phyloP scores from a whole-genome alignment of 1,284 basidiomycete species.

The Hemileia vastatrix region DNA sequence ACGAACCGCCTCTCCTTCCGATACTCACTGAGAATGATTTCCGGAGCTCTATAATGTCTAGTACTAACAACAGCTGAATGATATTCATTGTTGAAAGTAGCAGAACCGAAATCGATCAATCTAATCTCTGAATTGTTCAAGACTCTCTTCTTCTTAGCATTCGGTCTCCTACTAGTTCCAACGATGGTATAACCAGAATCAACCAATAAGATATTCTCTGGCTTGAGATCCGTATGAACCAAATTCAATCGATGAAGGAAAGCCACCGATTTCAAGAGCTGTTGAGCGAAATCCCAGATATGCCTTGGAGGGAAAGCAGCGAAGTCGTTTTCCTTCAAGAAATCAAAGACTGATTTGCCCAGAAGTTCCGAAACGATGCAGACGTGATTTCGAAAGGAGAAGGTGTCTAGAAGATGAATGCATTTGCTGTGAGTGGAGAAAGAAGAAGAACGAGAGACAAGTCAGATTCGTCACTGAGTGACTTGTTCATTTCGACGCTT shows the following conservation, averaged over 20 bases:
- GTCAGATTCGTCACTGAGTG: too few species aligned
- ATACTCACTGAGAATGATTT: conserved; percentile 39
- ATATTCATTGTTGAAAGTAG: conserved; percentile 44
- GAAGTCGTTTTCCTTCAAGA: conserved; percentile 44
- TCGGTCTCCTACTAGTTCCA: conserved; percentile 25
- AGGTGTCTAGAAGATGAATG: conserved; percentile 41
- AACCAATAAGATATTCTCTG: too few species aligned
- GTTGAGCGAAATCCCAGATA: conserved; percentile 42
- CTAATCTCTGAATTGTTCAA: conserved; percentile 41
- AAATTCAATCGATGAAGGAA: conserved; percentile 40
- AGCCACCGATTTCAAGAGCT: conserved; percentile 41
- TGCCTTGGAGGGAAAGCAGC: conserved; percentile 38
- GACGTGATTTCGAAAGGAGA: conserved; percentile 42
- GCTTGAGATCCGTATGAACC: conserved; percentile 44
- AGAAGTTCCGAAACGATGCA: conserved; percentile 45
- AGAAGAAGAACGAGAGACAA: too few species aligned
- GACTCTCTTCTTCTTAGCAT: conserved; percentile 24
- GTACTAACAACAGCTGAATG: conserved; percentile 44
- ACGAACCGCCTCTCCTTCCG: neutral
- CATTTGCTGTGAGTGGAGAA: conserved; percentile 31
- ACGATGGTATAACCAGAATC: conserved; percentile 32
- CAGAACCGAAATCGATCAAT: conserved; percentile 43
- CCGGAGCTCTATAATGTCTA: conserved; percentile 43
- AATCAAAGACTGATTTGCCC: conserved; percentile 44
- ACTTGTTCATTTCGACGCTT: too few species aligned